Percentiles rank a stretch among this genome's conserved stretches.
Evolutionary conservation across 148 eudicot species (phyloP).

Genomic region (Polygonum aviculare): DNA sequence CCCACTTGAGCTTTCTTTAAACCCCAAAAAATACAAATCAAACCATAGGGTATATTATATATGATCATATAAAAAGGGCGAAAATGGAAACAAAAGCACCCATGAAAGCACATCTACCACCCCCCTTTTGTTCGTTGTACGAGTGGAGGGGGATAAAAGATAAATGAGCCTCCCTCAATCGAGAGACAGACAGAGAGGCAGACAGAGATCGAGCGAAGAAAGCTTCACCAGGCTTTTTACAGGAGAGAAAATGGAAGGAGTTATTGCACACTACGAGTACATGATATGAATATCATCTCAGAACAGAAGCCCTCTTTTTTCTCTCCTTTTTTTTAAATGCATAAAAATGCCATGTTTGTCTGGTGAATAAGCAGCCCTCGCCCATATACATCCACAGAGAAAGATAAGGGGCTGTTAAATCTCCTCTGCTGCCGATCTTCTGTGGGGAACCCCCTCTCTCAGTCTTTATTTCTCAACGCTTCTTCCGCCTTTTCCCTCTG

Average conservation of each 20-base stretch:
- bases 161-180: not conserved
- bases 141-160: constrained; percentile 9
- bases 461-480: not conserved
- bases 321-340: not conserved
- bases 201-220: not conserved
- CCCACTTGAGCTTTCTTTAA: constrained; percentile 1
- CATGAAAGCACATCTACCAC: not conserved
- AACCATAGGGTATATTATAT: too few relatives aligned
- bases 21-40: too few relatives aligned
- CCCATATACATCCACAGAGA: not conserved
- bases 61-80: not conserved
- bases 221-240: not conserved
- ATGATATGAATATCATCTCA: not conserved
- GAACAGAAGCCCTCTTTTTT: not conserved
- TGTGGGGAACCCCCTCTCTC: not conserved
- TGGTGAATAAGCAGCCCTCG: not conserved
- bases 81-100: not conserved
- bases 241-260: not conserved
- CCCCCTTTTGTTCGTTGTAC: not conserved
- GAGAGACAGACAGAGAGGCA: not conserved
- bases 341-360: not conserved
- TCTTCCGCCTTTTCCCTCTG: not conserved
- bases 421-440: not conserved
- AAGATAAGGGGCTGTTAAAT: not conserved
- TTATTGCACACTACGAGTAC: not conserved